Evolutionary conservation across 805 yeast species (phyloP).

Genomic region (Pichia paraexigua): DNA sequence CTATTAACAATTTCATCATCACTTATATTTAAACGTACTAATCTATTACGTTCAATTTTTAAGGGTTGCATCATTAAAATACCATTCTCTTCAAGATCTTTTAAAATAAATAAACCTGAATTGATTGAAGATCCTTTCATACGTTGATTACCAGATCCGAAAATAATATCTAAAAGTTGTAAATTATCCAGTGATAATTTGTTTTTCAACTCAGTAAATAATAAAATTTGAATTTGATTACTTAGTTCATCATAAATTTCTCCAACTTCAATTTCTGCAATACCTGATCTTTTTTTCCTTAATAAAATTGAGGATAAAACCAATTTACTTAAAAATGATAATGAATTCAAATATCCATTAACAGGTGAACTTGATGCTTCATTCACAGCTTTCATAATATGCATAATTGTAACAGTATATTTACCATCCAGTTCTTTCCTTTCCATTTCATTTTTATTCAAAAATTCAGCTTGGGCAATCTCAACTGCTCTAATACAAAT

Average conservation of each 20-base stretch:
- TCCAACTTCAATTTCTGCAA: slow-evolving; percentile 64
- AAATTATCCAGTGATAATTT: slow-evolving; percentile 18
- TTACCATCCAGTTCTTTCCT: slow-evolving; percentile 27
- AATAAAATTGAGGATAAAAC: slow-evolving; percentile 61
- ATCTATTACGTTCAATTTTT: slow-evolving; percentile 58
- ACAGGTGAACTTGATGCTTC: slow-evolving; percentile 75
- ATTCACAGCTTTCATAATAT: slow-evolving; percentile 69
- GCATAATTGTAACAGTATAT: slow-evolving; percentile 58
- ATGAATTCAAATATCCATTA: slow-evolving; percentile 44
- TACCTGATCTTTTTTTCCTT: slow-evolving; percentile 56
- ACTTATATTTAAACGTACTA: slow-evolving; percentile 59
- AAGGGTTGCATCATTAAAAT: slow-evolving; percentile 59
- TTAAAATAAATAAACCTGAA: slow-evolving; percentile 52
- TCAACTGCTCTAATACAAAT: slow-evolving; percentile 87
- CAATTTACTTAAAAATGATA: slow-evolving; percentile 66
- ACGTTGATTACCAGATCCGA: slow-evolving; percentile 13
- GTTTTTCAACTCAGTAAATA: slow-evolving; percentile 25
- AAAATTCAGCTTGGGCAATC: slow-evolving; percentile 62
- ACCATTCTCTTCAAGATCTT: slow-evolving; percentile 75
- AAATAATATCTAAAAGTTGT: slow-evolving; percentile 21
- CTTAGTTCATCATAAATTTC: slow-evolving; percentile 74
- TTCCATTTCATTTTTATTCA: slow-evolving; percentile 26
- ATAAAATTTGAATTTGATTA: slow-evolving; percentile 24
- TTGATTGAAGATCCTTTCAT: slow-evolving; percentile 39
- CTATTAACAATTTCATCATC: slow-evolving; percentile 61